Base-by-base conservation (phyloP, 768 basidiomycete genomes). In the Tubosaeta brunneosetosa region DNA sequence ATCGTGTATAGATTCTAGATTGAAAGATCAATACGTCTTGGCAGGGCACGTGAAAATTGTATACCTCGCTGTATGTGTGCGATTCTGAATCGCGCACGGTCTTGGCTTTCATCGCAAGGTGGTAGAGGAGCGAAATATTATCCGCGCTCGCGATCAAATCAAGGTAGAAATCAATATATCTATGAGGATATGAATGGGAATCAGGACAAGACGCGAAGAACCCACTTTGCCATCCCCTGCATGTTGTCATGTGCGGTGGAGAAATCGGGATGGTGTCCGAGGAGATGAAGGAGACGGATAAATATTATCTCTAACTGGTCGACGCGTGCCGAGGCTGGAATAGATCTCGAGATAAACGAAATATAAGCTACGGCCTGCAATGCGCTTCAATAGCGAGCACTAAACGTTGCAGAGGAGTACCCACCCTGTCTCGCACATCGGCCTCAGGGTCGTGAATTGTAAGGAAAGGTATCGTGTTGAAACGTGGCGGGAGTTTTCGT, bases 221-320 rank as follows among this genome's bases (percentile, higher is more conserved):
- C 86, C 43, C 58, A 97, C 93, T 86, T 91, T 22, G 88, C 84
- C 60, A 93, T 85, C 61, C 89, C 86, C 32, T 81, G 74, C 34
- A 94, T 67, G 38, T 85, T 84, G 32, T 89, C 87, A 34, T 81
- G 77, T 3, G 77, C 75, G 41, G 74, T 77, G 17, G 76, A 78
- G 61, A 93, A 94, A 69, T 99, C 97, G 4, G 95, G 95, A 66
- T 99, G 97, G 64, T 97, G 94, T 0, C 94, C 91, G 5, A 98
- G 76, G 1, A 94, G 69, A 63, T 94, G 89, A 10, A 98, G 76
- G 4, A 98, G 71, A 12, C 95, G 86, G 40, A 94, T 81, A 60
- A 98, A 89, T 2, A 86, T 81, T 50, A 86, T 71, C 66, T 97
- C 95, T 50, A 94, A 78, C 47, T 81, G 71, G n/a, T 84, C 77